These are phyloP conservation scores for Glycine latifolia DNA, from an alignment of 306 rosid genomes.

Conservation along the genomic window DNA sequence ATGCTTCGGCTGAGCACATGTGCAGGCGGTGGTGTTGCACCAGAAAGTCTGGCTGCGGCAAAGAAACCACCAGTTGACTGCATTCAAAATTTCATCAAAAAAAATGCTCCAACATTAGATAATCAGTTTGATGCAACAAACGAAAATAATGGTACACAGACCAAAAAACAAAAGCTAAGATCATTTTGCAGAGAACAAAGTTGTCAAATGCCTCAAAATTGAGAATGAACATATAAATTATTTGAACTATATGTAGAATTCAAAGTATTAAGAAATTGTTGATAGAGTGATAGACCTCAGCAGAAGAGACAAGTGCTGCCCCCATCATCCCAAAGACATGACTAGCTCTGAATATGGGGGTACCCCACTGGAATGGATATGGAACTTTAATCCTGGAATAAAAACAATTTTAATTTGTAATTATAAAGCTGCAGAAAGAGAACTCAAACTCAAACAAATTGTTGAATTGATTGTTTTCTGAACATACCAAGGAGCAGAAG, in stretches of 20 bases:
- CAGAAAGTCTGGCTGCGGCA: slow-evolving; percentile 97
- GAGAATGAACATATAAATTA: background rate
- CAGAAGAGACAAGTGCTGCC: slow-evolving; percentile 88
- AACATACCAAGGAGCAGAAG: slow-evolving; percentile 85
- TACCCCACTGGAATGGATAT: slow-evolving; percentile 96
- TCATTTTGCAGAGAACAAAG: slow-evolving; percentile 4
- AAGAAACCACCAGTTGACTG: slow-evolving; percentile 89
- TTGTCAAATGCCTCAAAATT: slow-evolving; percentile 16
- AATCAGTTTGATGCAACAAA: slow-evolving; percentile 23
- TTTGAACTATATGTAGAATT: background rate
- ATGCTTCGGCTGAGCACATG: slow-evolving; percentile 82
- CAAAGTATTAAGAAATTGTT: slow-evolving; percentile 32
- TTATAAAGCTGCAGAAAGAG: slow-evolving; percentile 1
- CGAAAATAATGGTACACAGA: slow-evolving; percentile 8
- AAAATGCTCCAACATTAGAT: slow-evolving; percentile 8
- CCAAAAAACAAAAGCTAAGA: background rate
- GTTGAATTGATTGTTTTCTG: background rate
- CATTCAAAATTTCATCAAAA: slow-evolving; percentile 44
- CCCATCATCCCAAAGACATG: slow-evolving; percentile 98
- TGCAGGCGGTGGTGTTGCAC: slow-evolving; percentile 95
- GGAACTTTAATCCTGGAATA: slow-evolving; percentile 81
- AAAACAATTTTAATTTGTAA: slow-evolving; percentile 7
- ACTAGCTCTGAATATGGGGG: slow-evolving; percentile 92
- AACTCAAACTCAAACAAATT: background rate
- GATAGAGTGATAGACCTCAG: slow-evolving; percentile 65